phyloP scores from a whole-genome alignment of 176 grass and related monocot genomes.

The Eragrostis curvula region DNA sequence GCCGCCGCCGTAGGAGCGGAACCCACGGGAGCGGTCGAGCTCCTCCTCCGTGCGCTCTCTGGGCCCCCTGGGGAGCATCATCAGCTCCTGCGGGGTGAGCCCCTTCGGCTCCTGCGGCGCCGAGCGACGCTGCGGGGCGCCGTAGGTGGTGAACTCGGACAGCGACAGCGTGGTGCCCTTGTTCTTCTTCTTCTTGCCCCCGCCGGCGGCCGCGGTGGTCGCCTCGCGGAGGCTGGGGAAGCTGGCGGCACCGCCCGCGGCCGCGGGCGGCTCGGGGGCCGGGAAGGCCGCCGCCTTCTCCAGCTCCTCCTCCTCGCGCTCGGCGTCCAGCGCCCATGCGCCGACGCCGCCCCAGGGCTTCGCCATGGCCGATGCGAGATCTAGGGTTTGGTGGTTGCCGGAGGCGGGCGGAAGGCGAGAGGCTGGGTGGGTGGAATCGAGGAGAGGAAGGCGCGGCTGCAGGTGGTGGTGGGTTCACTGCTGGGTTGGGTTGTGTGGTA shows the following conservation, averaged over 20 bases:
- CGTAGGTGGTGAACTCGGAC: slow-evolving; percentile 62
- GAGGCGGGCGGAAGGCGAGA: slow-evolving; percentile 11
- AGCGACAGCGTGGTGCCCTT: slow-evolving; percentile 68
- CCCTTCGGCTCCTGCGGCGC: slow-evolving; percentile 50
- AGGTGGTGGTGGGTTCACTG: background rate
- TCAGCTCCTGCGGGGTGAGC: slow-evolving; percentile 67
- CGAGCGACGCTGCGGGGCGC: slow-evolving; percentile 40
- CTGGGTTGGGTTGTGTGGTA: slow-evolving; percentile 10
- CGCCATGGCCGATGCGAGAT: slow-evolving; percentile 63
- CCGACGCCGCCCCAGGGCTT: slow-evolving; percentile 93
- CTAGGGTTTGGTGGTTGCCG: slow-evolving; percentile 69
- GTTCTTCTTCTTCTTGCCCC: slow-evolving; percentile 89
- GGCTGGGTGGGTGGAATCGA: slow-evolving; percentile 20
- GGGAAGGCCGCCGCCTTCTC: slow-evolving; percentile 47
- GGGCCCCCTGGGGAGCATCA: slow-evolving; percentile 82
- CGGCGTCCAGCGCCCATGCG: slow-evolving; percentile 96
- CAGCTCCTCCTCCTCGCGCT: slow-evolving; percentile 94
- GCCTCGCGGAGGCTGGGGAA: slow-evolving; percentile 90
- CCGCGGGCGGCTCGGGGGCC: slow-evolving; percentile 36
- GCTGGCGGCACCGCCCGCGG: slow-evolving; percentile 45
- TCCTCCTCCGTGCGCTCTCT: slow-evolving; percentile 75
- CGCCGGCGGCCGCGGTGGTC: slow-evolving; percentile 25
- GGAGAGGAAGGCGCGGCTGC: slow-evolving; percentile 16
- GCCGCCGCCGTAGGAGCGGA: slow-evolving; percentile 63
- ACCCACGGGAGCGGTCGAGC: slow-evolving; percentile 63